These are phyloP conservation scores for Huntiella savannae DNA, from an alignment of 2,329 filamentous ascomycete species.

Conservation along the genomic window DNA sequence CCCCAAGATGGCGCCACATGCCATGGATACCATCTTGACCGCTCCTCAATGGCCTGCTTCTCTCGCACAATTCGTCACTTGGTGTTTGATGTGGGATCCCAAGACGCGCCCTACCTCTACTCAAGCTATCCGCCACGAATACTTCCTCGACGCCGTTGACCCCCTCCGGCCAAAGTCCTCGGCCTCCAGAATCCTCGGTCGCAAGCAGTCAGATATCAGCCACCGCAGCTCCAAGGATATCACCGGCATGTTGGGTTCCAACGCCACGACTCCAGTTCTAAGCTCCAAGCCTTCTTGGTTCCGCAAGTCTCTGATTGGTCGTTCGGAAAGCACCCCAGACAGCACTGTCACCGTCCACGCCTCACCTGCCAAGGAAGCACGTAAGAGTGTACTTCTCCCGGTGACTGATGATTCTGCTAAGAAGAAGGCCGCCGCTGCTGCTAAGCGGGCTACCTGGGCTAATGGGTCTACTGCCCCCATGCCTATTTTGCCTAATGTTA, in stretches of 20 bases:
- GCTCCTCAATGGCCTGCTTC: constrained; percentile 79
- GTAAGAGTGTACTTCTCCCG: constrained; percentile 21
- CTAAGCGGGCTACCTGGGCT: constrained; percentile 85
- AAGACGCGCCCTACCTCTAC: constrained; percentile 77
- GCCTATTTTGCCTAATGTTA: constrained; percentile 85
- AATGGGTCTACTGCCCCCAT: constrained; percentile 76
- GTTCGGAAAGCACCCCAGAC: constrained; percentile 36
- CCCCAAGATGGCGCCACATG: constrained; percentile 95
- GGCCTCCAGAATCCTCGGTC: constrained; percentile 62
- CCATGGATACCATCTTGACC: constrained; percentile 85
- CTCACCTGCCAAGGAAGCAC: constrained; percentile 26
- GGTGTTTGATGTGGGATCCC: constrained; percentile 98
- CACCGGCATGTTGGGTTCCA: constrained; percentile 10
- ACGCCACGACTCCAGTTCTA: constrained; percentile 22
- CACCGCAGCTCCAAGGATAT: constrained; percentile 45
- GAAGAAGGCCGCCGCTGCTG: constrained; percentile 22
- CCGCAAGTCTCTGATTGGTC: constrained; percentile 76
- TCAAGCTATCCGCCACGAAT: constrained; percentile 89
- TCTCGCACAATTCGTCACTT: constrained; percentile 84
- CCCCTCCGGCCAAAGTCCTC: constrained; percentile 84
- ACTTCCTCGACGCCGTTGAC: constrained; percentile 82
- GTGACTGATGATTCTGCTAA: constrained; percentile 23
- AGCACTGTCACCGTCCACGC: constrained; percentile 2
- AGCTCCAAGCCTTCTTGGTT: constrained; percentile 87
- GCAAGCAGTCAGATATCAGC: constrained; percentile 74